Evolutionary conservation across 768 basidiomycete species (phyloP).

Genomic region (Tricholoma furcatifolium): DNA sequence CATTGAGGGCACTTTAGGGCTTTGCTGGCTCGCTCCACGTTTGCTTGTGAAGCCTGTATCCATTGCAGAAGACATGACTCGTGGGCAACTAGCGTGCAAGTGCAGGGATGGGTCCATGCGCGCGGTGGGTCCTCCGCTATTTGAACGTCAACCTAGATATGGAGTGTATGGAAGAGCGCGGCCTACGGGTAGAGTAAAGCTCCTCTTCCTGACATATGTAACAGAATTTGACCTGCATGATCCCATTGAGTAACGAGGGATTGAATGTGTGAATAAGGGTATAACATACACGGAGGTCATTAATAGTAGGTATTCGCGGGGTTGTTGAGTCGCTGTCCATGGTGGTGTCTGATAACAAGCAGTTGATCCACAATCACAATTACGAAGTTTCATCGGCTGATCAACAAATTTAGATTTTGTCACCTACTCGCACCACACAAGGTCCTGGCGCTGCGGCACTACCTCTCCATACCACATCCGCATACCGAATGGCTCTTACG

Average conservation of each 20-base stretch:
- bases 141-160: conserved; percentile 14
- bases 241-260: not conserved
- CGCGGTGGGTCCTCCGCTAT: conserved; percentile 47
- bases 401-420: not conserved
- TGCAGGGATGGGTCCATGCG: conserved; percentile 79
- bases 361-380: not conserved
- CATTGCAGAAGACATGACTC: conserved; percentile 77
- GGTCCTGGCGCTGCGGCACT: no score
- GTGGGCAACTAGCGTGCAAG: conserved; percentile 78
- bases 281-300: conserved; percentile 27
- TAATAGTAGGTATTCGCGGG: conserved; percentile 22
- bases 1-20: conserved; percentile 84
- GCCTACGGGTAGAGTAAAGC: conserved; percentile 41
- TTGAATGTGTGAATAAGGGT: not conserved
- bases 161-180: conserved; percentile 7
- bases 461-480: no score
- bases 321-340: conserved; percentile 4
- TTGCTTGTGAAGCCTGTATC: conserved; percentile 71
- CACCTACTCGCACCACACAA: no score
- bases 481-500: no score
- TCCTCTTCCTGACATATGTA: conserved; percentile 83
- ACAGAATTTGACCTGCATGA: conserved; percentile 62
- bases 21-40: conserved; percentile 50
- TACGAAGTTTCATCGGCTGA: not conserved
- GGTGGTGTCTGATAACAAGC: not conserved